These are phyloP conservation scores for Leccinum rimulosum DNA, from an alignment of 768 basidiomycete genomes.

Conservation along the genomic window DNA sequence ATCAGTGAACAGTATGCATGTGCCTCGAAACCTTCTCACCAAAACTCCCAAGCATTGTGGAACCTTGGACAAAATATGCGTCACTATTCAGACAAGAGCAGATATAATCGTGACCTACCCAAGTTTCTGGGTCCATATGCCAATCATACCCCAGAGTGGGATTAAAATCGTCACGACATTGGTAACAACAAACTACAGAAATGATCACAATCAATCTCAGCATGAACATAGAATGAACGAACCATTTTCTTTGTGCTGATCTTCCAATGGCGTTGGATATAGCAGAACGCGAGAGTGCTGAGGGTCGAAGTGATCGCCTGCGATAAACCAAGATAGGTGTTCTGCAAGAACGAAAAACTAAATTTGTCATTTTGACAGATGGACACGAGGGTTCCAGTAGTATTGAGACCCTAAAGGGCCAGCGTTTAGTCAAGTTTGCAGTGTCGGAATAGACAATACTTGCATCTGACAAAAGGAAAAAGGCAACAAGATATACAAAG, in stretches of 20 bases:
- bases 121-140: slow-evolving; percentile 73
- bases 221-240: slow-evolving; percentile 2
- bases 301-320: slow-evolving; percentile 75
- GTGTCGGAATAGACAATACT: slow-evolving; percentile 18
- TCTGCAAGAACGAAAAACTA: slow-evolving; percentile 76
- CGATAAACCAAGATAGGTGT: slow-evolving; percentile 72
- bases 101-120: slow-evolving; percentile 46
- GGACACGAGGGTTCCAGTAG: slow-evolving; percentile 68
- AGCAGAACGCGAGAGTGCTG: slow-evolving; percentile 79
- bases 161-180: slow-evolving; percentile 76
- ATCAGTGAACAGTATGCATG: not conserved
- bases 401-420: slow-evolving; percentile 64
- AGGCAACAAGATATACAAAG: slow-evolving; percentile 73
- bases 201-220: not conserved
- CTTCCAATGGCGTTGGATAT: slow-evolving; percentile 77
- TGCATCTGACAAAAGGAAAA: slow-evolving; percentile 79
- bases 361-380: slow-evolving; percentile 85
- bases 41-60: slow-evolving; percentile 87
- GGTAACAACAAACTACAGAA: slow-evolving; percentile 63
- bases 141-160: slow-evolving; percentile 84
- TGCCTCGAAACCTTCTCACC: slow-evolving; percentile 40
- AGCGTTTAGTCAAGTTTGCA: not conserved
- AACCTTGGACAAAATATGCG: slow-evolving; percentile 39
- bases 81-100: slow-evolving; percentile 2
- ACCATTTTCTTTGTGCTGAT: slow-evolving; percentile 83